Conservation (phyloP, 805 yeast species). For the Wickerhamiella brachini region DNA sequence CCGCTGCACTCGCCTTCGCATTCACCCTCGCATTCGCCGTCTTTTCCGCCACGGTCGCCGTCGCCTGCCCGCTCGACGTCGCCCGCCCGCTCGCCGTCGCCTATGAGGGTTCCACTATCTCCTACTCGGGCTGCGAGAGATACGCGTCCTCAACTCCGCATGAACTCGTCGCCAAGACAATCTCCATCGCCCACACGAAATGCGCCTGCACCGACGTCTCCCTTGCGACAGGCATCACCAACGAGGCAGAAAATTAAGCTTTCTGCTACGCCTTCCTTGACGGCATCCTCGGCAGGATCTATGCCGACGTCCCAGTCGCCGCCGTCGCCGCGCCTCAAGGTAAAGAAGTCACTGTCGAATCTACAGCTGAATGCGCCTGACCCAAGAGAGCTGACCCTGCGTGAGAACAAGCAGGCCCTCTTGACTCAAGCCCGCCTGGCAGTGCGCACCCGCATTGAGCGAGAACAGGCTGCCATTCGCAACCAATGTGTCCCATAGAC, state of each 20-base stretch:
- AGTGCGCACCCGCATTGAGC: conserved; percentile 15
- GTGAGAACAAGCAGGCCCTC: conserved; percentile 10
- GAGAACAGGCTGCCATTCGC: conserved; percentile 9
- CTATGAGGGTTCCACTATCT: conserved; percentile 1
- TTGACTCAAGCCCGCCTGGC: conserved; percentile 19
- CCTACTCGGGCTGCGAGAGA: not conserved
- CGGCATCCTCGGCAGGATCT: conserved; percentile 4
- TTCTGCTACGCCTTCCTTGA: conserved; percentile 12
- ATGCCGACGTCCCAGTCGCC: conserved; percentile 7
- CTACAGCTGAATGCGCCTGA: conserved; percentile 3
- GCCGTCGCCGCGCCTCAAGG: conserved; percentile 11
- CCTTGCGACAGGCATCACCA: conserved; percentile 15
- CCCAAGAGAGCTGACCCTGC: not conserved
- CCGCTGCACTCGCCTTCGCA: conserved; percentile 6
- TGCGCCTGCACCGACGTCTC: conserved; percentile 15
- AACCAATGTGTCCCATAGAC: not conserved
- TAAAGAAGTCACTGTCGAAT: conserved; percentile 7
- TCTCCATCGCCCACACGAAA: conserved; percentile 14
- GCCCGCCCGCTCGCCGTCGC: conserved; percentile 6
- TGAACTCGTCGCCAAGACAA: conserved; percentile 5
- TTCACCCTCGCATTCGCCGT: conserved; percentile 9
- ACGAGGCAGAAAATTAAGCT: conserved; percentile 19
- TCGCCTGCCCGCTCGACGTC: conserved; percentile 3
- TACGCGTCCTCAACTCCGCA: conserved; percentile 5
- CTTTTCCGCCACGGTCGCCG: not conserved